Base-by-base conservation (phyloP, 495 filamentous ascomycete genomes). In the Lepidopterella palustris region DNA sequence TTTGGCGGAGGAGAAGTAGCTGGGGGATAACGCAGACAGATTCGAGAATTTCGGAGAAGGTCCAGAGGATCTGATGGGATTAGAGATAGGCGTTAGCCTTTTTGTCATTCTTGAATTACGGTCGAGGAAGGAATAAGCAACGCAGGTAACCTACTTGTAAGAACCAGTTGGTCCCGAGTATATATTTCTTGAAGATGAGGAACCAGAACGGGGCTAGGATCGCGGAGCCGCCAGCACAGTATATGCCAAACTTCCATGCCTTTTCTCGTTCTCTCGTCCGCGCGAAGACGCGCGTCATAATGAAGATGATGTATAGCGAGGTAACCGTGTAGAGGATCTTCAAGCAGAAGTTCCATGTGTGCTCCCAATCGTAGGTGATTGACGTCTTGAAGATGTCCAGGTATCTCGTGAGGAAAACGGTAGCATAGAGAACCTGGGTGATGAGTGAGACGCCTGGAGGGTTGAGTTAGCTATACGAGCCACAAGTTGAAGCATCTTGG, bases 21-120 rank as follows among this genome's bases (percentile, higher is more conserved):
- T 98, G 93, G 0, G 95, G 95, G 15, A 97, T 81, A 10, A 97
- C 84, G 71, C 86, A 90, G 49, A 96, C 81, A 24, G 90, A 91
- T 73, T 98, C 95, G 54, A 97, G 84, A 54, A 93, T 85, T 32
- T 92, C 83, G 10, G 89, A 95, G 74, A 97, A 96, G 48, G 82
- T 82, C 86, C 88, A 95, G 61, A 83, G 76, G 63, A 83, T 77
- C 87, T 95, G 70, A 9, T 29, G 29, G 25, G 31, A 35, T n/a
- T n/a, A 20, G 18, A 25, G 31, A n/a, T n/a, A 1, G 15, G 40
- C 13, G 11, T 31, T n/a, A 18, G 29, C 42, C 51, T 20, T 4
- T 6, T 45, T 26, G 54, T 29, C 45, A 21, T 45, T n/a, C 31
- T 23, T 45, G 11, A 0, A 35, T 6, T 5, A 18, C 31, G 15